Evolutionary conservation across 805 yeast species (phyloP).

Genomic region (Candida dendrica): DNA sequence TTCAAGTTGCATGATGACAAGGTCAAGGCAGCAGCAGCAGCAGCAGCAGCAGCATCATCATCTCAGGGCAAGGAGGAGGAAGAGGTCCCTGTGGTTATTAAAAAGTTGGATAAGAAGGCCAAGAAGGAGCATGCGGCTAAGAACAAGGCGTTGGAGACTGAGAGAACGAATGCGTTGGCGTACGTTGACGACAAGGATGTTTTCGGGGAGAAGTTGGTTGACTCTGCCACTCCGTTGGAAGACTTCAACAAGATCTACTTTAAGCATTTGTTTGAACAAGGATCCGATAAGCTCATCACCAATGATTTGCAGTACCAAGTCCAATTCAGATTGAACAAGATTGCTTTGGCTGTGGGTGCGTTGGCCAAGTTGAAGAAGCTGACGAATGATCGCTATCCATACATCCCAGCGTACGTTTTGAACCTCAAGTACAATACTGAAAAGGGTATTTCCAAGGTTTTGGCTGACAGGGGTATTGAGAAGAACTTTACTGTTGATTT

Average conservation of each 20-base stretch:
- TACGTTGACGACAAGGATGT: constrained; percentile 48
- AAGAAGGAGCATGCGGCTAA: constrained; percentile 54
- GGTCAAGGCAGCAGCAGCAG: constrained; percentile 5
- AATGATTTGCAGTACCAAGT: constrained; percentile 10
- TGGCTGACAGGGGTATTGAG: constrained; percentile 17
- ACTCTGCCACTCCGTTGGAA: constrained; percentile 33
- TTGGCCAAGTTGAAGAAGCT: constrained; percentile 14
- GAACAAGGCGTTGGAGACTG: constrained; percentile 45
- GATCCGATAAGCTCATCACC: constrained; percentile 29
- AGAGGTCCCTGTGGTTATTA: constrained; percentile 7
- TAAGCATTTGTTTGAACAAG: constrained; percentile 32
- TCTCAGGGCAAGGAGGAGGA: constrained; percentile 7
- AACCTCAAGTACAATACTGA: constrained; percentile 14
- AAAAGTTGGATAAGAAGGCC: constrained; percentile 38
- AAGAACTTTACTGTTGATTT: constrained; percentile 17
- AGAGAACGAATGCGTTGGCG: constrained; percentile 35
- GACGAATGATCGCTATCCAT: constrained; percentile 12
- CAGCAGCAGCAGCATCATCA: too few relatives aligned
- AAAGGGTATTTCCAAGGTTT: constrained; percentile 15
- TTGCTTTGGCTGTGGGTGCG: constrained; percentile 16
- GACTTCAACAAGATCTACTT: constrained; percentile 37
- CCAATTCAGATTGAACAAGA: constrained; percentile 16
- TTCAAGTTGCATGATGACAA: constrained; percentile 28
- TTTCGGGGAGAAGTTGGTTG: constrained; percentile 41
- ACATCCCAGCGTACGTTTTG: constrained; percentile 13